These are phyloP conservation scores for Populus hybrid DNA, from an alignment of 441 rosid genomes.

Conservation along the genomic window DNA sequence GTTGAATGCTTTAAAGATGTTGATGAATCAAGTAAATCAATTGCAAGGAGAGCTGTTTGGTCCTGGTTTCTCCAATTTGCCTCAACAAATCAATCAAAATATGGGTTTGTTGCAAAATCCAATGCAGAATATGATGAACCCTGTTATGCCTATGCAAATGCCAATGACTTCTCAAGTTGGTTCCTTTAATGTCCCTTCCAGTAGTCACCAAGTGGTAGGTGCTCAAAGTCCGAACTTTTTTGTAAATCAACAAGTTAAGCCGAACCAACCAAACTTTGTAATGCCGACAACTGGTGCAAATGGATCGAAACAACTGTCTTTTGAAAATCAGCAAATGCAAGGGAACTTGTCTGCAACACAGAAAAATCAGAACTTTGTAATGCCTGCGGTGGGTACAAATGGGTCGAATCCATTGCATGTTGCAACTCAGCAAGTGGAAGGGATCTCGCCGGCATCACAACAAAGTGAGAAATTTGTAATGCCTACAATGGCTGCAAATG, in stretches of 20 bases:
- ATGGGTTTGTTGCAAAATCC: conserved; percentile 23
- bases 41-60: conserved; percentile 32
- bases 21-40: conserved; percentile 34
- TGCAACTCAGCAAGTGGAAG: not conserved
- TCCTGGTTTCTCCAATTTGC: conserved; percentile 37
- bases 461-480: conserved; percentile 19
- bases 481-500: conserved; percentile 5
- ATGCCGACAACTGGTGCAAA: conserved; percentile 4
- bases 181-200: conserved; percentile 15
- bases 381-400: not conserved
- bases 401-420: not conserved
- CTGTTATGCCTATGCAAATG: not conserved
- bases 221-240: conserved; percentile 33
- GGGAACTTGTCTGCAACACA: conserved; percentile 27
- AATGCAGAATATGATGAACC: not conserved
- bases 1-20: conserved; percentile 26
- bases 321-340: conserved; percentile 25
- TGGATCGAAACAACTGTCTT: conserved; percentile 7
- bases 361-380: conserved; percentile 24
- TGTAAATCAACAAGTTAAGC: conserved; percentile 42
- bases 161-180: not conserved
- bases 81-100: conserved; percentile 39
- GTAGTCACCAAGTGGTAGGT: conserved; percentile 15
- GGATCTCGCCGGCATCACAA: not conserved
- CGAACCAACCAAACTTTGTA: conserved; percentile 36